phyloP scores from a whole-genome alignment of 148 eudicot genomes.

The Nepenthes mirabilis region DNA sequence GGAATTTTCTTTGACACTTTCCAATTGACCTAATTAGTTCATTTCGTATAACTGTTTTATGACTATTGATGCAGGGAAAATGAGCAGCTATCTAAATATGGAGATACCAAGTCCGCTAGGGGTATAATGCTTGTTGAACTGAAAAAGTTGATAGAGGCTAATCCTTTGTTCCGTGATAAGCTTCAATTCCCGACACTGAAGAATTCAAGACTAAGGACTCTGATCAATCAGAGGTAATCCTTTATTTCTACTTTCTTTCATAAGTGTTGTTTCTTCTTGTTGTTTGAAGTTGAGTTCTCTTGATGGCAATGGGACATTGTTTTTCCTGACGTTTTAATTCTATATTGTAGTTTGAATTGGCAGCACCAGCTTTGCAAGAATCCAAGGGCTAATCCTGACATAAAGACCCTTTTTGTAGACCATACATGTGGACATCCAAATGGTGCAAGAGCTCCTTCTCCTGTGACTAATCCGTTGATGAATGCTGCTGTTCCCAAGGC shows the following conservation, averaged over 20 bases:
- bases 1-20: neutral
- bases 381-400: conserved; percentile 84
- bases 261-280: neutral
- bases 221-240: conserved; percentile 71
- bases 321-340: too few relatives aligned
- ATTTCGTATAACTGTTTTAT: neutral
- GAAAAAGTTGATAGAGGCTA: conserved; percentile 82
- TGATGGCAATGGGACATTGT: too few relatives aligned
- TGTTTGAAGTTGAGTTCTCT: too few relatives aligned
- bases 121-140: conserved; percentile 69
- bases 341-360: conserved; percentile 72
- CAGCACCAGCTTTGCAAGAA: conserved; percentile 94
- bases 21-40: neutral
- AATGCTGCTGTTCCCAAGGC: conserved; percentile 57
- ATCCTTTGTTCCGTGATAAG: conserved; percentile 85
- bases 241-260: neutral
- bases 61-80: conserved; percentile 43
- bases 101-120: conserved; percentile 86
- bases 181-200: conserved; percentile 63
- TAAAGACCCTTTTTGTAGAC: conserved; percentile 85
- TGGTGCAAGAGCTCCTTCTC: conserved; percentile 80
- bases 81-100: conserved; percentile 81
- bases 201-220: conserved; percentile 65
- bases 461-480: conserved; percentile 67
- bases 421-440: conserved; percentile 88